Base-by-base conservation (phyloP, 2,329 filamentous ascomycete genomes). In the Claviceps africana region DNA sequence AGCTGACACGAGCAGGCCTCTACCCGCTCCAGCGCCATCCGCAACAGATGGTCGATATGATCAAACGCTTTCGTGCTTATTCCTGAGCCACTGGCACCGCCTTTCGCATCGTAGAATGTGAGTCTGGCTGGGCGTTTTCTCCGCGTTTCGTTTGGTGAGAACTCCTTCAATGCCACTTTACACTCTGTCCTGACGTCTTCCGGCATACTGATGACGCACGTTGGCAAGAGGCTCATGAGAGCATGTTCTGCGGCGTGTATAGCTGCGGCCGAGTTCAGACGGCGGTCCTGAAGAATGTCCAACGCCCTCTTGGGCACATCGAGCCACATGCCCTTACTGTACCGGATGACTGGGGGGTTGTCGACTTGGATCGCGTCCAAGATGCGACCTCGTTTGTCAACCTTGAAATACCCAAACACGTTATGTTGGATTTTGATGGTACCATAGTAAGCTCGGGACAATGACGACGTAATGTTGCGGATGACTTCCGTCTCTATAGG, bases 221-320 rank as follows among this genome's bases (percentile, higher is more conserved):
- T 93, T 0, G 91, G 91, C 71, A 97, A 82, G 2, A 97, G 74
- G 40, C 81, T 85, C 56, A 97, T 78, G 25, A 97, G 74, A 0
- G 90, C 89, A 65, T 98, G 93, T 68, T 97, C 89, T 2, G 93
- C 91, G 0, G 91, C 91, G 63, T 97, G 93, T 53, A 98, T 96
- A 0, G 87, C 88, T 0, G 85, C 93, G 0, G 88, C 91, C 10
- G 91, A 77, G 64, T 96, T 88, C 33, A 97, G 73, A 0, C 82
- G 74, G 8, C 83, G 75, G 0, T 77, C 77, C 42, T 83, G 77
- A 1, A 98, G 76, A 43, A 96, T 89, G 15, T 88, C 81, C 6
- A 97, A 77, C 0, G 89, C 89, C 1, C 66, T 67, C 55, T 82
- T 83, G 0, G 93, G 91, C 2, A 98, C 82, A 64, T 97, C 91